Evolutionary conservation across 768 basidiomycete genomes (phyloP).

Genomic region (Mycena albidolilacea): DNA sequence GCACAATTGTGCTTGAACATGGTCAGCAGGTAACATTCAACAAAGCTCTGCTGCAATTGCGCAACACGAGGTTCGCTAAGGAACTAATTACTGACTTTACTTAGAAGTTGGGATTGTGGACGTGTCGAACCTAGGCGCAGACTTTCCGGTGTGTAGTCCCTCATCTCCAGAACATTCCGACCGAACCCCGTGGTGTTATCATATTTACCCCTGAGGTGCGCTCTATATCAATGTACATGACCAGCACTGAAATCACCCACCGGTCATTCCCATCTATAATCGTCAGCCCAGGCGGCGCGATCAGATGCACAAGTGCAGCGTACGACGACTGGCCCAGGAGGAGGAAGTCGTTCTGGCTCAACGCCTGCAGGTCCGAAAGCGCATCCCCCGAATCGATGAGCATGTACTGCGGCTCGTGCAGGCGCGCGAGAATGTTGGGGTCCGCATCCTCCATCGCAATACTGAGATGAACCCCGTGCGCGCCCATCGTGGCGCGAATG

Average conservation of each 20-base stretch:
- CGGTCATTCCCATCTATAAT: not conserved
- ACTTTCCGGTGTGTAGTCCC: too few relatives aligned
- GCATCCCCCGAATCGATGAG: slow-evolving; percentile 14
- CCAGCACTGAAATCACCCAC: not conserved
- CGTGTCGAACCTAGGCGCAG: too few relatives aligned
- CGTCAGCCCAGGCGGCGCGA: slow-evolving; percentile 16
- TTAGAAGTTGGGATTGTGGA: too few relatives aligned
- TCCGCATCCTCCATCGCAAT: slow-evolving; percentile 32
- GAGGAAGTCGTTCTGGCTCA: slow-evolving; percentile 1
- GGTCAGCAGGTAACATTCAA: too few relatives aligned
- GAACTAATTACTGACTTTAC: too few relatives aligned
- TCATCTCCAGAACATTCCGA: too few relatives aligned
- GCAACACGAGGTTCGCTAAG: too few relatives aligned
- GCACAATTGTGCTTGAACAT: too few relatives aligned
- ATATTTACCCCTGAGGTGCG: too few relatives aligned
- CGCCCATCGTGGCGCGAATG: slow-evolving; percentile 57
- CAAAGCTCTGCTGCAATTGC: too few relatives aligned
- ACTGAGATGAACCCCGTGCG: slow-evolving; percentile 1
- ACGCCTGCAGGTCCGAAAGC: not conserved
- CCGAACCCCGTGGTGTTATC: too few relatives aligned
- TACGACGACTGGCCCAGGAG: slow-evolving; percentile 19
- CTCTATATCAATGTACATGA: too few relatives aligned
- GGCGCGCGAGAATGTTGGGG: not conserved
- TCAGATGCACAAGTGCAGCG: slow-evolving; percentile 5
- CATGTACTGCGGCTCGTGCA: not conserved